Base-by-base conservation (phyloP, 2,329 filamentous ascomycete genomes). In the Fusarium sp. region DNA sequence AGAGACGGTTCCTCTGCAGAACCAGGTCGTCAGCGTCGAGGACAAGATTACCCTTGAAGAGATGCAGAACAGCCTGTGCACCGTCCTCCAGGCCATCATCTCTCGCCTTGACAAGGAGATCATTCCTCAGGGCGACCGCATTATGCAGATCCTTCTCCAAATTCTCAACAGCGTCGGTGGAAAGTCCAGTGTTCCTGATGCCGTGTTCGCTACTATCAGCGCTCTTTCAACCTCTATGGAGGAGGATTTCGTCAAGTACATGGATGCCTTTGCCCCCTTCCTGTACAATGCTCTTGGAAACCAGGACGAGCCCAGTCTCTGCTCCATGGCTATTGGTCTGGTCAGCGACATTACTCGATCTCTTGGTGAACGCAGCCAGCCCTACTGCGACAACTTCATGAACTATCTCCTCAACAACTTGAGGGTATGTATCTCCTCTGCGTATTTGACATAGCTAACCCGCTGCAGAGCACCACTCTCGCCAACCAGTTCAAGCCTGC, bases 401-500 rank as follows among this genome's bases (percentile, higher is more conserved):
- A 99, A 99, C 85, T 92, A 96, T 77, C 85, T 99, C 59, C 87
- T 99, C 66, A 94, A 93, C 84, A 96, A 97, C 80, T 83, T 99
- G 40, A 89, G 92, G 79, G 91, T 93, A 79, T 76, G 86, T 85
- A 39, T 49, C n/a, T 21, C 29, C 51, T 6, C 41, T 42, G 18
- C 47, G 5, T 21, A 15, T 25, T 10, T 29, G 11, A n/a, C 41
- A 25, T 14, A 17, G 53, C 68, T 72, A 69, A 71, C 53, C 42
- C 36, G 5, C 37, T 57, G 58, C 77, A 93, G 88, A 96, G 93
- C 80, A 89, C 91, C 14, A 88, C 90, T n/a, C 86, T 97, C 53
- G 91, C 92, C 71, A 97, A 98, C 80, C 93, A 97, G 80, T 96
- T 98, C 82, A 98, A 98, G 87, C 96, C 96, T 42, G 94, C 96